A percentile compares a stretch with the other conserved stretches of the same genome.
Evolutionary conservation across 805 yeast genomes (phyloP).

Genomic region (Metschnikowia arizonensis): DNA sequence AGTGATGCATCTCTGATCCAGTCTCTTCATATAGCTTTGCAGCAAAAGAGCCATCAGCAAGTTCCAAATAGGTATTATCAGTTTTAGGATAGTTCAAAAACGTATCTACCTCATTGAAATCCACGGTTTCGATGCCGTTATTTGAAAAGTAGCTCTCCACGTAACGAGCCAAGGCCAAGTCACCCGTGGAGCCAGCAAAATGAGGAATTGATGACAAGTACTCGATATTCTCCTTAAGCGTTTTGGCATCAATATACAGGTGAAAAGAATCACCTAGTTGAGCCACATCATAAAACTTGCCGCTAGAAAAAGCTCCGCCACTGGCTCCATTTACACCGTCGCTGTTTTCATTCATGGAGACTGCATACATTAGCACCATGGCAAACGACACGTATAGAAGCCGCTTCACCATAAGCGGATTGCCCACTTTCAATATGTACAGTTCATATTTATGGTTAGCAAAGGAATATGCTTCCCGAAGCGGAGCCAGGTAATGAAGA

Average conservation of each 20-base stretch:
- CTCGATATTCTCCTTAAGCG: conserved; percentile 62
- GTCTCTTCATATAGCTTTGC: conserved; percentile 38
- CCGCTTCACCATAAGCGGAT: conserved; percentile 79
- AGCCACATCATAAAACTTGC: conserved; percentile 61
- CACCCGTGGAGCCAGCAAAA: conserved; percentile 85
- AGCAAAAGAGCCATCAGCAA: conserved; percentile 31
- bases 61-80: conserved; percentile 26
- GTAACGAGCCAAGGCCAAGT: conserved; percentile 64
- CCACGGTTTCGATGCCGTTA: conserved; percentile 52
- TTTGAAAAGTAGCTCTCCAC: conserved; percentile 54
- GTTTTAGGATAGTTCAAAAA: conserved; percentile 62
- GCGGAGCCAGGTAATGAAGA: conserved; percentile 46
- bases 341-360: conserved; percentile 52
- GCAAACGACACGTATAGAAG: conserved; percentile 66
- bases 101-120: conserved; percentile 48
- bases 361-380: conserved; percentile 52
- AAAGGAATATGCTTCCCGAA: conserved; percentile 44
- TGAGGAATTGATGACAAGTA: conserved; percentile 81
- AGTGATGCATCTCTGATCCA: conserved; percentile 30
- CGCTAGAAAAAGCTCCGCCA: conserved; percentile 42
- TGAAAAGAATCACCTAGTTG: conserved; percentile 47
- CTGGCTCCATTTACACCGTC: conserved; percentile 37
- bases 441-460: conserved; percentile 49
- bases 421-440: conserved; percentile 64
- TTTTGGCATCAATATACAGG: conserved; percentile 48